phyloP scores from a whole-genome alignment of 345 rosid genomes.

The Salix dunnii region DNA sequence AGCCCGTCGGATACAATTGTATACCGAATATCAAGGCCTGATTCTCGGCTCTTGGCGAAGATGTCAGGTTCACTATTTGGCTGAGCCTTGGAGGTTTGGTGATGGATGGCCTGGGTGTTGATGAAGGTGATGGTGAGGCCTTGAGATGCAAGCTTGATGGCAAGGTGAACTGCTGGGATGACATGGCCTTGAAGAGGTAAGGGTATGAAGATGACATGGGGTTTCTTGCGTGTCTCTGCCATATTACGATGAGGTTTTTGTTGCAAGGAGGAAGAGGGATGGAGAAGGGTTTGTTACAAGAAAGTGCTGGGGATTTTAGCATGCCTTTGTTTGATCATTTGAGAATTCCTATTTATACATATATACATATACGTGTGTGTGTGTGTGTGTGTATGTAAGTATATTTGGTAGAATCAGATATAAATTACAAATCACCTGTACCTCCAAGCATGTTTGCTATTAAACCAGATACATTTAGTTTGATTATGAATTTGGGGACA shows the following conservation, averaged over 20 bases:
- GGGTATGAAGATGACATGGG: conserved; percentile 57
- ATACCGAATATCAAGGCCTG: conserved; percentile 69
- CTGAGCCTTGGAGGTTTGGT: conserved; percentile 38
- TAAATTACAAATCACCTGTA: too few species aligned
- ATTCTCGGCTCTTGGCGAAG: conserved; percentile 45
- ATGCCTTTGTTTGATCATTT: too few species aligned
- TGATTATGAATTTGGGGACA: too few species aligned
- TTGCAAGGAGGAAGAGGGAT: background rate
- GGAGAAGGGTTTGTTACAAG: background rate
- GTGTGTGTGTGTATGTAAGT: too few species aligned
- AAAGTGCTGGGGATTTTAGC: background rate
- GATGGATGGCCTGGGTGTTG: conserved; percentile 60
- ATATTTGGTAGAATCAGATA: too few species aligned
- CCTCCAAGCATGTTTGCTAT: too few species aligned
- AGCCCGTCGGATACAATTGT: conserved; percentile 70
- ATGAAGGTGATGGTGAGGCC: conserved; percentile 76
- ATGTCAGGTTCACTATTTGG: conserved; percentile 33
- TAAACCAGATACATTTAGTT: too few species aligned
- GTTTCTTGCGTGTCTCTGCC: conserved; percentile 11
- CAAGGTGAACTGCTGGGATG: conserved; percentile 59
- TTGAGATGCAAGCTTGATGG: conserved; percentile 65
- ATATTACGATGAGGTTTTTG: background rate
- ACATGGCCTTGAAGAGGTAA: conserved; percentile 85
- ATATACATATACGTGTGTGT: too few species aligned
- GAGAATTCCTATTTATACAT: too few species aligned